Base-by-base conservation (phyloP, 2,329 filamentous ascomycete genomes). In the Fusarium agapanthi region DNA sequence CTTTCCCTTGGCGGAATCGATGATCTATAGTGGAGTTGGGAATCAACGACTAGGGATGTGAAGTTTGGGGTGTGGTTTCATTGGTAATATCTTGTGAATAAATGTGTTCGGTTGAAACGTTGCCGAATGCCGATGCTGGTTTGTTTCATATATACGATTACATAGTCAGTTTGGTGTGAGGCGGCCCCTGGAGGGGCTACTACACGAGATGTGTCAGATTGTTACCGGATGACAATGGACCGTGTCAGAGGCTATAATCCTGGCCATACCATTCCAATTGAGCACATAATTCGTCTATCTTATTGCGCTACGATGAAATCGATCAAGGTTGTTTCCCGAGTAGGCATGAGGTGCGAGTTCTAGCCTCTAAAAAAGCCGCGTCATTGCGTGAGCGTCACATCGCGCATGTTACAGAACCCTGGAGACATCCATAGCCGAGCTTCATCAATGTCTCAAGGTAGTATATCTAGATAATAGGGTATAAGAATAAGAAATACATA, bases 1-100 rank as follows among this genome's bases (percentile, higher is more conserved):
- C 65, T 68, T 68, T 67, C 37, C 40, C 64, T 68, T 55, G 64
- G 65, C 65, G 48, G 48, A 35, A 30, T 22, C 10, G 22, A 20
- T 38, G 34, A 38, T 14, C 26, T 9, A 37, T 24, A 20, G 45
- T 67, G 30, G 44, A 35, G 38, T 26, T n/a, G 32, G 14, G 32
- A 56, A 28, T 45, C n/a, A 18, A 20, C 15, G 54, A 28, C 32
- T 35, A 22, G 54, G 55, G 55, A 47, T 18, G 11, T 20, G 6
- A 58, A 30, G 55, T 58, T 58, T 58, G 55, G 55, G 41, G 55
- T 50, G 50, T 58, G 55, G 55, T 58, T 58, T 58, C 55, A 35
- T 58, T 50, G 20, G 32, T 14, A 28, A 50, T 50, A 12, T 6
- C 4, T 5, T 20, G 12, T 35, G 24, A 37, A 37, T 26, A 40